phyloP scores from a whole-genome alignment of 192 early-diverging fungal genomes.

The Gorgonomyces haynaldii region DNA sequence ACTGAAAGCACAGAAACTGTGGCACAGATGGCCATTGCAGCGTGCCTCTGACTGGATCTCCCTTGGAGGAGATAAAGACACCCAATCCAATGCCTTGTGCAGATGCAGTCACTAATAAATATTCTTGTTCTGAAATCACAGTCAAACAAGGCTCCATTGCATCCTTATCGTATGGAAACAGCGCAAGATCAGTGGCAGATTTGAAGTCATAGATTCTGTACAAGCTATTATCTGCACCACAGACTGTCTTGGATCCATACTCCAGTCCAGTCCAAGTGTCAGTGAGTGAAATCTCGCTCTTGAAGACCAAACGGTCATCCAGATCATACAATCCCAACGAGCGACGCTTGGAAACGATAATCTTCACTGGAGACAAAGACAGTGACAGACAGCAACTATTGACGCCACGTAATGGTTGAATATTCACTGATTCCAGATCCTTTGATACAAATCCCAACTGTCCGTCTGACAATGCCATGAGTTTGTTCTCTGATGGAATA shows the following conservation, averaged over 20 bases:
- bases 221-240: slow-evolving; percentile 53
- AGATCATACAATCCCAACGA: no score
- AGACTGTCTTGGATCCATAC: slow-evolving; percentile 28
- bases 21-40: slow-evolving; percentile 40
- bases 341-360: no score
- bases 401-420: no score
- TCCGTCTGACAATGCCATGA: slow-evolving; percentile 21
- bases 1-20: slow-evolving; percentile 52
- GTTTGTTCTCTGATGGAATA: slow-evolving; percentile 47
- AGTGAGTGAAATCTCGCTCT: no score
- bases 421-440: no score
- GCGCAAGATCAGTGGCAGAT: slow-evolving; percentile 21
- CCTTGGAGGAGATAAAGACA: slow-evolving; percentile 53
- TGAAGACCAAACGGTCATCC: no score
- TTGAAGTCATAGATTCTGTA: slow-evolving; percentile 58
- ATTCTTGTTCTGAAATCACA: slow-evolving; percentile 52
- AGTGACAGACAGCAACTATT: no score
- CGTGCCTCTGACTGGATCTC: slow-evolving; percentile 61
- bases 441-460: slow-evolving; percentile 8
- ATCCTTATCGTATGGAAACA: slow-evolving; percentile 41
- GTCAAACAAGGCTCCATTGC: slow-evolving; percentile 49
- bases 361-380: no score
- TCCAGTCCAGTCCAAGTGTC: no score
- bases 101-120: slow-evolving; percentile 52
- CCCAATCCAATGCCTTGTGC: slow-evolving; percentile 44